Conservation (phyloP, 768 basidiomycete genomes). For the Serendipita sp. region DNA sequence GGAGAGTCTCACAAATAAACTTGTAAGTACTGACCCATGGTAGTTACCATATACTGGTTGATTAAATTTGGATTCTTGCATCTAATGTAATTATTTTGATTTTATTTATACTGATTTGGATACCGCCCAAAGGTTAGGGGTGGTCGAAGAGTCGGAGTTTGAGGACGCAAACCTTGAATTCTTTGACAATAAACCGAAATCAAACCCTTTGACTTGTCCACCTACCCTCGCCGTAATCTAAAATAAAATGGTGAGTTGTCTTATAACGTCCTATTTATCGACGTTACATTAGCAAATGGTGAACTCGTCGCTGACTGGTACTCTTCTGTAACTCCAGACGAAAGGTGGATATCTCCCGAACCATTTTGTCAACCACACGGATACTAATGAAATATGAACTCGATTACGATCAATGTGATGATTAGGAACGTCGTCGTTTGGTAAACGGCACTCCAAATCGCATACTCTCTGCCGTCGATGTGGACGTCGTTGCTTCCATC, state of each 20-base stretch:
- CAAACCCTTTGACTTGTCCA: neutral
- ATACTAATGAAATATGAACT: neutral
- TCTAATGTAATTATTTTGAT: neutral
- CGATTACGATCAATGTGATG: slow-evolving; percentile 9
- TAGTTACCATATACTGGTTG: slow-evolving; percentile 55
- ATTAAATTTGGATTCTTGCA: neutral
- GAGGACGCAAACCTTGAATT: neutral
- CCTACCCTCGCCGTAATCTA: neutral
- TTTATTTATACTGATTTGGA: neutral
- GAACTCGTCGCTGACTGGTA: slow-evolving; percentile 10
- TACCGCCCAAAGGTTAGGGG: neutral
- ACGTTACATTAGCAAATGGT: no score
- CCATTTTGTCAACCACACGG: slow-evolving; percentile 12
- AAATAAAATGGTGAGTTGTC: neutral
- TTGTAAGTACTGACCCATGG: slow-evolving; percentile 32
- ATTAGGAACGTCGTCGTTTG: slow-evolving; percentile 89
- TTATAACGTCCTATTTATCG: neutral
- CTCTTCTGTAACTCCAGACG: slow-evolving; percentile 34
- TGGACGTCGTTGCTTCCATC: slow-evolving; percentile 90
- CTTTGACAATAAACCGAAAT: neutral
- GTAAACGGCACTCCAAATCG: slow-evolving; percentile 94
- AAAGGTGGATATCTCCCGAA: slow-evolving; percentile 48
- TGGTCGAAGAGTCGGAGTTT: neutral
- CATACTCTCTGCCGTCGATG: slow-evolving; percentile 97
- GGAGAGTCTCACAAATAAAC: neutral